Base-by-base conservation (phyloP, 1,284 basidiomycete species). In the Stygiomarasmius scandens region DNA sequence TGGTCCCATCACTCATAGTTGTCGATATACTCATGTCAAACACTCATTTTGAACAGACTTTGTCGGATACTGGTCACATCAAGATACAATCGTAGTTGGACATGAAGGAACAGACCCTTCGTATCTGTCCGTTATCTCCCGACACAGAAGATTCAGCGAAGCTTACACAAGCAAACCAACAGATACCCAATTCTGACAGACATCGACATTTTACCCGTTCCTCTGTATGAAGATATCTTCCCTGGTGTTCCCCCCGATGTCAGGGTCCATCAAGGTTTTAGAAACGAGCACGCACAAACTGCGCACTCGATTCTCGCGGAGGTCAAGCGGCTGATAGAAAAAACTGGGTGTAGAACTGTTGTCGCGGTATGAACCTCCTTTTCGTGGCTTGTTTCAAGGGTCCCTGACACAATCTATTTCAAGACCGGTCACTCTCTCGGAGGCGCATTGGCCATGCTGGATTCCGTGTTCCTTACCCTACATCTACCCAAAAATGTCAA, bases 371-470 rank as follows among this genome's bases (percentile, higher is more conserved):
- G 75, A 67, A 27, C 2, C 34, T 12, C 12, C 19, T 29, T n/a
- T 29, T 16, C 20, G 27, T 25, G 5, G 25, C n/a, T n/a, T 23
- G n/a, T 36, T 20, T 8, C 32, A 8, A 8, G 8, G 8, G 32
- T 14, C 32, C 14, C 9, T 29, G 11, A 24, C 19, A n/a, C 19
- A 22, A 51, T 32, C 50, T 10, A 29, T 22, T 43, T 24, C 56
- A 81, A n/a, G 78, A 66, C 83, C 41, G 81, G 83, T 2, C 83
- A 84, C 63, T 84, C 80, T 20, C 76, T 84, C n/a, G 84, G 83
- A 27, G 83, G 80, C 45, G 82, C 82, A n/a, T 68, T 85, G 20
- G 79, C 81, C 4, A 77, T 80, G 61, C 75, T 85, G 11, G 80
- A 83, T 54, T 73, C 80, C 16, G 59, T 84, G n/a, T 81, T 77